These are phyloP conservation scores for Saccharomyces pastorianus DNA, from an alignment of 1,139 yeast genomes.

Conservation along the genomic window DNA sequence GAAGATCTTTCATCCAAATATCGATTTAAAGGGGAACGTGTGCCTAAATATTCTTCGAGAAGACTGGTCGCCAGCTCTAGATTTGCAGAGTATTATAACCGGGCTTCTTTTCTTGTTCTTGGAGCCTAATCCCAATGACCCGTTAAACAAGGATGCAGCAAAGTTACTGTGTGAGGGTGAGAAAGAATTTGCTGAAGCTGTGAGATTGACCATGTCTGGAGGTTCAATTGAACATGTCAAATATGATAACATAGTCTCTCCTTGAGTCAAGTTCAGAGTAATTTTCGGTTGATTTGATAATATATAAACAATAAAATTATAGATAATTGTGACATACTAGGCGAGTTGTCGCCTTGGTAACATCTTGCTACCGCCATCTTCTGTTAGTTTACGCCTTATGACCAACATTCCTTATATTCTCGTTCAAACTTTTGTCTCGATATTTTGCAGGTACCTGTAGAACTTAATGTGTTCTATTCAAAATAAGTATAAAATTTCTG, in stretches of 20 bases:
- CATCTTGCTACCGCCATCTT: background rate
- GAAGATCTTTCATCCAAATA: constrained; percentile 87
- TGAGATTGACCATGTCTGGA: constrained; percentile 63
- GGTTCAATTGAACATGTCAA: constrained; percentile 48
- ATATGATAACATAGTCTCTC: constrained; percentile 50
- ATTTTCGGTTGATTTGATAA: background rate
- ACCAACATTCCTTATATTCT: no score
- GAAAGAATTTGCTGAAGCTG: constrained; percentile 49
- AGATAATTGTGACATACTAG: background rate
- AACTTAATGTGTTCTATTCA: no score
- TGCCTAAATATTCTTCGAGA: constrained; percentile 86
- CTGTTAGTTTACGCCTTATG: background rate
- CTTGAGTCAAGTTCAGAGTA: background rate
- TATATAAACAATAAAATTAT: background rate
- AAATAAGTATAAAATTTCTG: no score
- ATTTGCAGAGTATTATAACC: constrained; percentile 69
- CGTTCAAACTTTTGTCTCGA: background rate
- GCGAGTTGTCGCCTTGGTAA: background rate
- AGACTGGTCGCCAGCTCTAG: constrained; percentile 94
- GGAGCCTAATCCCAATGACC: constrained; percentile 90
- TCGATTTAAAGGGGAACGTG: constrained; percentile 81
- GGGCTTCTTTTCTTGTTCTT: constrained; percentile 80
- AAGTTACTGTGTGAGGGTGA: constrained; percentile 55
- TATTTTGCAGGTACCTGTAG: no score
- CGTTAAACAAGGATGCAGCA: constrained; percentile 87